These are phyloP conservation scores for Globisporangium nunn DNA, from an alignment of 352 stramenopile species.

Conservation along the genomic window DNA sequence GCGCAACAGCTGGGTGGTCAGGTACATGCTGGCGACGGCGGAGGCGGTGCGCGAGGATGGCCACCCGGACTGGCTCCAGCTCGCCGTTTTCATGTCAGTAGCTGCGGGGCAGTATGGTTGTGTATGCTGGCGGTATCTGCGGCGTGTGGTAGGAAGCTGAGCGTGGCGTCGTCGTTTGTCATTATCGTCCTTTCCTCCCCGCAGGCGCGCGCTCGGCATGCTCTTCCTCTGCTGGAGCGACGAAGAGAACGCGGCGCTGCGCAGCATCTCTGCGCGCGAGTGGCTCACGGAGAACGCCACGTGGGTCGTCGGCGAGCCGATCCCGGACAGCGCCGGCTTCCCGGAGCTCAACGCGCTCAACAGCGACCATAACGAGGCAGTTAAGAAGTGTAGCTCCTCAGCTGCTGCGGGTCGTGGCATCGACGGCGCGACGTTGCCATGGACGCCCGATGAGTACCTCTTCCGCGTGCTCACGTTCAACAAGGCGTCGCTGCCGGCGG, in stretches of 20 bases:
- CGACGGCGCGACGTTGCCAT: conserved; percentile 43
- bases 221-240: conserved; percentile 73
- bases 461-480: conserved; percentile 61
- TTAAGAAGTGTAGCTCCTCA: background rate
- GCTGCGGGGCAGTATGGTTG: too few relatives aligned
- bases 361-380: conserved; percentile 28
- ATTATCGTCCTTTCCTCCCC: background rate
- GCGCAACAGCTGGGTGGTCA: conserved; percentile 49
- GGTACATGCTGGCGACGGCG: conserved; percentile 65
- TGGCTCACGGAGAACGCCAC: conserved; percentile 61
- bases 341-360: conserved; percentile 63
- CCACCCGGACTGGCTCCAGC: conserved; percentile 78
- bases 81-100: conserved; percentile 63
- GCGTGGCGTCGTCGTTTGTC: background rate
- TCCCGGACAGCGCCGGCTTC: conserved; percentile 56
- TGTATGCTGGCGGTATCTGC: too few relatives aligned
- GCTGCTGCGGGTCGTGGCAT: conserved; percentile 18
- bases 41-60: conserved; percentile 52
- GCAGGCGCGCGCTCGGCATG: conserved; percentile 56
- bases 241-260: conserved; percentile 52
- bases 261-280: conserved; percentile 62
- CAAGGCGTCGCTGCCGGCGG: conserved; percentile 43
- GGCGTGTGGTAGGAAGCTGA: too few relatives aligned
- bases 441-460: conserved; percentile 78
- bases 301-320: conserved; percentile 52